Evolutionary conservation across 2,329 filamentous ascomycete species (phyloP).

Genomic region (Monilinia aucupariae): DNA sequence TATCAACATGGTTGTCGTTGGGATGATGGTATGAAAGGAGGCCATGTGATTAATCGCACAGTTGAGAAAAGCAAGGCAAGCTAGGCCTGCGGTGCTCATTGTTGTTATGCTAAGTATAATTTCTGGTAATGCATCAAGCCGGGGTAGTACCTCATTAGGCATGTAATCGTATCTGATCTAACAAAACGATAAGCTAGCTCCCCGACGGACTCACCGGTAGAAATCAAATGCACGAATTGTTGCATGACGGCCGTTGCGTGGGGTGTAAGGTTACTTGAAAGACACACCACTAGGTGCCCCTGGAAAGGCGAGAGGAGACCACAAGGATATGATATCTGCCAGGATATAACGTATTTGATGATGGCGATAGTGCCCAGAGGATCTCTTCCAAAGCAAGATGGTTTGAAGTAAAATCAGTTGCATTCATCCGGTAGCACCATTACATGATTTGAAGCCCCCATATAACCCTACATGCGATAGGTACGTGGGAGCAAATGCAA

Average conservation of each 20-base stretch:
- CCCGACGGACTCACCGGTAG: background rate
- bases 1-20: slow-evolving; percentile 28
- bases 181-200: background rate
- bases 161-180: too few species aligned
- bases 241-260: background rate
- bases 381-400: background rate
- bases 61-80: too few species aligned
- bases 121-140: background rate
- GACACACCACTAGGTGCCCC: background rate
- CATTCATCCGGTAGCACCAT: background rate
- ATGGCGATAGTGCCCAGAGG: background rate
- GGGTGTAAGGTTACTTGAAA: background rate
- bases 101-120: too few species aligned
- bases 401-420: background rate
- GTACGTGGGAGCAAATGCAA: too few species aligned
- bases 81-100: too few species aligned
- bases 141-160: too few species aligned
- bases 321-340: background rate
- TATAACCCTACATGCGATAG: background rate
- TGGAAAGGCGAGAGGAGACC: background rate
- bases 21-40: slow-evolving; percentile 18
- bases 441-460: background rate
- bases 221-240: background rate
- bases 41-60: too few species aligned
- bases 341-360: background rate